phyloP scores from a whole-genome alignment of 106 monocot genomes.

The Platanthera guangdongensis region DNA sequence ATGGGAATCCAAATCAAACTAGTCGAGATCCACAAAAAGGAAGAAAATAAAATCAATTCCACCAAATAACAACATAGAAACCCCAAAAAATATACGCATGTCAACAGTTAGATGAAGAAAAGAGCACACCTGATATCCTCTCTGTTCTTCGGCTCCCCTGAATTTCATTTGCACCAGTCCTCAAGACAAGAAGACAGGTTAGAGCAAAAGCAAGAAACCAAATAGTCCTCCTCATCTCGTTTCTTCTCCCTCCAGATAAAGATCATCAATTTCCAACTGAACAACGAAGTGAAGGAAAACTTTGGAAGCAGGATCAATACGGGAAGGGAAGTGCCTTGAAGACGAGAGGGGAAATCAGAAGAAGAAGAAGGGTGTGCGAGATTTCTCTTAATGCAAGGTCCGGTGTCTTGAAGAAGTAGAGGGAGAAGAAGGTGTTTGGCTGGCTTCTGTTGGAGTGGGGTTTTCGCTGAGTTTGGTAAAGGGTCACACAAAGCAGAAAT shows the following conservation, averaged over 20 bases:
- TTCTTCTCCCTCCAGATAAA: neutral
- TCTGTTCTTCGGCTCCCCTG: conserved; percentile 31
- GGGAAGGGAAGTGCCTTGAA: neutral
- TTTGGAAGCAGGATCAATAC: neutral
- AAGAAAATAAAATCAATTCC: neutral
- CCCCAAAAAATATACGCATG: no score
- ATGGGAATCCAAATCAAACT: neutral
- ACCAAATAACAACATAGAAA: neutral
- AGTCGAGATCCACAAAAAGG: neutral
- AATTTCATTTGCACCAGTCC: conserved; percentile 15
- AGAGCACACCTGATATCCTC: conserved; percentile 45
- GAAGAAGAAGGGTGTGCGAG: no score
- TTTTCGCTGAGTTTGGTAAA: no score
- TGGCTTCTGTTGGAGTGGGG: no score
- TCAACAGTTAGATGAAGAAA: no score
- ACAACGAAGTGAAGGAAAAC: neutral
- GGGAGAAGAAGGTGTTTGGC: no score
- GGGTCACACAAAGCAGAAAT: no score
- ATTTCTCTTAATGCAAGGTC: neutral
- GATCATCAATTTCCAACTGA: neutral
- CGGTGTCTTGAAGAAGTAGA: no score
- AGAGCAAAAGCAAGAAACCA: neutral
- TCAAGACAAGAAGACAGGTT: neutral
- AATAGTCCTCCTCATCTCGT: neutral
- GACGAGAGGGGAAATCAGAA: neutral